Evolutionary conservation across 257 asterid genomes (phyloP).

Genomic region (Orobanche coerulescens): DNA sequence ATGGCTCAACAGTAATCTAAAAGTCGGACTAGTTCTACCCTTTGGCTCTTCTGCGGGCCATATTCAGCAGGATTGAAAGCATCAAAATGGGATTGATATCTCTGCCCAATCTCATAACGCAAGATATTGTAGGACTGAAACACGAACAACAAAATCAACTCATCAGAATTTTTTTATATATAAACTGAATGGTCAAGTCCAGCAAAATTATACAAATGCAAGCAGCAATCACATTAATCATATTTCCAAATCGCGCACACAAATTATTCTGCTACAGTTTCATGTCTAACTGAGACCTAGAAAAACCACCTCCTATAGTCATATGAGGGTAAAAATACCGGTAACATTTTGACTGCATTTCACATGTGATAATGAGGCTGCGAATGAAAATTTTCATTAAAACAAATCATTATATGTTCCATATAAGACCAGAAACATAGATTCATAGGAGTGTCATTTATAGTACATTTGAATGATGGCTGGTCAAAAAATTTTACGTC

Average conservation of each 20-base stretch:
- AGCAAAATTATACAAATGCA: constrained; percentile 5
- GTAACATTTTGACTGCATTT: background rate
- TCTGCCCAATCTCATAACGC: constrained; percentile 86
- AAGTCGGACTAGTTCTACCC: constrained; percentile 44
- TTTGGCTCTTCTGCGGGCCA: constrained; percentile 91
- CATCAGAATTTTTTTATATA: constrained; percentile 17
- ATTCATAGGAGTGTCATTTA: background rate
- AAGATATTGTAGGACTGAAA: constrained; percentile 85
- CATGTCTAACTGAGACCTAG: background rate
- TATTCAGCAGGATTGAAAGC: constrained; percentile 87
- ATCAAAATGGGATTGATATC: constrained; percentile 83
- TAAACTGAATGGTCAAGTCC: constrained; percentile 16
- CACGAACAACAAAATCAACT: constrained; percentile 19
- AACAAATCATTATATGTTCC: background rate
- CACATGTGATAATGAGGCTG: background rate
- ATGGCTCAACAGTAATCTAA: constrained; percentile 14
- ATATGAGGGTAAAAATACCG: background rate
- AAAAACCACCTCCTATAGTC: background rate
- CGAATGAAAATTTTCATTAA: background rate
- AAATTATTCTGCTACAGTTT: constrained; percentile 6
- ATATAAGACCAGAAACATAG: background rate
- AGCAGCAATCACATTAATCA: background rate
- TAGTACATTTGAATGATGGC: background rate
- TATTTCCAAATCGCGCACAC: background rate
- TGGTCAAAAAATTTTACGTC: background rate